phyloP scores from a whole-genome alignment of 768 basidiomycete genomes.

The Asterophora parasitica region DNA sequence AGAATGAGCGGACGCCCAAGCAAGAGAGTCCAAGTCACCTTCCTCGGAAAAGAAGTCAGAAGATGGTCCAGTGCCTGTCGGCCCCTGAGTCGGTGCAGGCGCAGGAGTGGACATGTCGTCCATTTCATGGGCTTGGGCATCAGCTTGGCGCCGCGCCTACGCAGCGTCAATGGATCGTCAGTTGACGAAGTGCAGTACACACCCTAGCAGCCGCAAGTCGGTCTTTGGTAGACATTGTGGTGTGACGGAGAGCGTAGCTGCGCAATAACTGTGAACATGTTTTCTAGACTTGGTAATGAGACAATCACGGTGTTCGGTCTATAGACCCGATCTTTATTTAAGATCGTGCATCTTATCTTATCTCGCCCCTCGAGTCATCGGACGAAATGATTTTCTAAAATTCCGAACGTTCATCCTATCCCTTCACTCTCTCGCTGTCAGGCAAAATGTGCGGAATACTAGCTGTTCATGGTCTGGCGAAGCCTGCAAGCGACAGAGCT shows the following conservation, averaged over 20 bases:
- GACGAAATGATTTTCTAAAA: conserved; percentile 14
- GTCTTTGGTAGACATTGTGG: conserved; percentile 29
- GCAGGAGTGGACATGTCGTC: conserved; percentile 17
- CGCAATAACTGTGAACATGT: not conserved
- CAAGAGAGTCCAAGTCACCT: not conserved
- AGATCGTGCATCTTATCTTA: conserved; percentile 17
- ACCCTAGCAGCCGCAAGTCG: conserved; percentile 35
- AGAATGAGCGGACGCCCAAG: not conserved
- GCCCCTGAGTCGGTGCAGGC: conserved; percentile 12
- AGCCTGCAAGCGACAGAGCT: conserved; percentile 62
- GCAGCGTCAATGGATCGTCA: not conserved
- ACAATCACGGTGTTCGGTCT: not conserved
- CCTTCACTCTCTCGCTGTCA: conserved; percentile 9
- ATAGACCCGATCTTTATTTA: not conserved
- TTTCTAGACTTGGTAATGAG: not conserved
- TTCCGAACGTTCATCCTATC: conserved; percentile 10
- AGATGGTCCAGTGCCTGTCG: conserved; percentile 14
- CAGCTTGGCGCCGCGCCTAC: conserved; percentile 30
- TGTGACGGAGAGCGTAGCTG: conserved; percentile 2
- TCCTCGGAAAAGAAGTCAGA: conserved; percentile 34
- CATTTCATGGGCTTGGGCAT: conserved; percentile 25
- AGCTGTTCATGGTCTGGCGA: conserved; percentile 76
- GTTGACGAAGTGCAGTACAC: conserved; percentile 1
- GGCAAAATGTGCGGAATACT: conserved; percentile 86
- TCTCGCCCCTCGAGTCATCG: conserved; percentile 17